Percentiles rank a stretch among this genome's conserved stretches.
Evolutionary conservation across 441 rosid genomes (phyloP).

Genomic region (Populus tomentosa): DNA sequence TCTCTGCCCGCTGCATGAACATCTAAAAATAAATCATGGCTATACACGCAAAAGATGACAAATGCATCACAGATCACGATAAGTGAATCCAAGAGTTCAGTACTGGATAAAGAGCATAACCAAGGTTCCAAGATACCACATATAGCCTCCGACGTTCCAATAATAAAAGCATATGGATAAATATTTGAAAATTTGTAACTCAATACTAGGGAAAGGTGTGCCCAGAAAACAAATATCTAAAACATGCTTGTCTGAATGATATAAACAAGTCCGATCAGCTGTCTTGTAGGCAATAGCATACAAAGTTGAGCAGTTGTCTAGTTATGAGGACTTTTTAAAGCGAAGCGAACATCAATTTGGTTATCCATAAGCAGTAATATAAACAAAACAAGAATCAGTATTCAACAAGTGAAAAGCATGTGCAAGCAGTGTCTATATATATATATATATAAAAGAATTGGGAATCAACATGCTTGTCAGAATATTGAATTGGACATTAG

Average conservation of each 20-base stretch:
- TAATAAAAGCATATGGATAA: not conserved
- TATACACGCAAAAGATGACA: conserved; percentile 2
- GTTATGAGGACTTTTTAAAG: not conserved
- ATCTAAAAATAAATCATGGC: conserved; percentile 14
- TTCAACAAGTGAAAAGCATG: too few species aligned
- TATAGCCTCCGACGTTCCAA: not conserved
- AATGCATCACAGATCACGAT: not conserved
- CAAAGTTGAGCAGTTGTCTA: not conserved
- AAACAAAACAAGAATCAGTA: not conserved
- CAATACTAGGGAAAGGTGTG: not conserved
- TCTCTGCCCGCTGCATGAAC: conserved; percentile 67
- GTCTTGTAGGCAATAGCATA: not conserved
- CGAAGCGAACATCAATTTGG: not conserved
- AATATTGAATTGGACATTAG: not conserved
- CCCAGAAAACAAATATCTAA: not conserved
- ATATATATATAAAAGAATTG: not conserved
- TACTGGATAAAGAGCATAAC: not conserved
- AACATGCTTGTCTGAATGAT: not conserved
- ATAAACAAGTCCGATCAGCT: not conserved
- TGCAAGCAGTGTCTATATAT: not conserved
- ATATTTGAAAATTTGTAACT: not conserved
- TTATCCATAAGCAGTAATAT: not conserved
- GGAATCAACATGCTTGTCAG: not conserved
- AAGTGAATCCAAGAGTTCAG: not conserved
- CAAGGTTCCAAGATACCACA: not conserved